phyloP scores from a whole-genome alignment of 495 filamentous ascomycete species.

The Mytilinidion resinicola region DNA sequence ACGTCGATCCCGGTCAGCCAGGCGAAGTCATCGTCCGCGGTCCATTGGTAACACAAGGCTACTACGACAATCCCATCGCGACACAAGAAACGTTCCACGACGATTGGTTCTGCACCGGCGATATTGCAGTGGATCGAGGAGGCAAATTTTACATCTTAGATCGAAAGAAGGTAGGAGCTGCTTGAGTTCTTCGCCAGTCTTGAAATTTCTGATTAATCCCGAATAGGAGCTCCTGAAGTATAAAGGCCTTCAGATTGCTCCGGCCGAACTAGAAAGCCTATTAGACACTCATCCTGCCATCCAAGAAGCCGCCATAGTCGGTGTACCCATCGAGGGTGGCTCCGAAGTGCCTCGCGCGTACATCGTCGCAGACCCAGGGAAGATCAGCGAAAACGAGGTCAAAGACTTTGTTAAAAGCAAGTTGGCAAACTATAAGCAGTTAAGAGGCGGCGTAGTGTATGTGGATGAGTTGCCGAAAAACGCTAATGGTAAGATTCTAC shows the following conservation, averaged over 20 bases:
- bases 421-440: conserved; percentile 17
- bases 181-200: neutral
- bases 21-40: conserved; percentile 50
- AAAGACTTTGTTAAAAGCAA: neutral
- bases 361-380: conserved; percentile 8
- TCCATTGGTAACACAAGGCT: conserved; percentile 19
- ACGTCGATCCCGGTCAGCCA: conserved; percentile 28
- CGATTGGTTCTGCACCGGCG: conserved; percentile 18
- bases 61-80: neutral
- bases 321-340: conserved; percentile 2
- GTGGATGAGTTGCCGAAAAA: conserved; percentile 17
- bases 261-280: conserved; percentile 21
- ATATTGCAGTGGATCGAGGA: conserved; percentile 34
- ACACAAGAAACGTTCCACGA: conserved; percentile 3
- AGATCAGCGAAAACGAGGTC: conserved; percentile 49
- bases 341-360: conserved; percentile 27
- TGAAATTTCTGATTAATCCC: neutral
- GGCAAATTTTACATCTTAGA: conserved; percentile 65
- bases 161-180: conserved; percentile 46
- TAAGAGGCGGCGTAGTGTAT: conserved; percentile 15
- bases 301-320: conserved; percentile 21
- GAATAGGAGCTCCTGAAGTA: conserved; percentile 45
- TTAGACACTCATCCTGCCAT: conserved; percentile 11
- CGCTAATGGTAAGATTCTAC: conserved; percentile 22
- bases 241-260: conserved; percentile 20